A percentile compares a stretch with the other conserved stretches of the same genome.
Conservation (phyloP, 345 rosid species). For the Aquilaria malaccensis region DNA sequence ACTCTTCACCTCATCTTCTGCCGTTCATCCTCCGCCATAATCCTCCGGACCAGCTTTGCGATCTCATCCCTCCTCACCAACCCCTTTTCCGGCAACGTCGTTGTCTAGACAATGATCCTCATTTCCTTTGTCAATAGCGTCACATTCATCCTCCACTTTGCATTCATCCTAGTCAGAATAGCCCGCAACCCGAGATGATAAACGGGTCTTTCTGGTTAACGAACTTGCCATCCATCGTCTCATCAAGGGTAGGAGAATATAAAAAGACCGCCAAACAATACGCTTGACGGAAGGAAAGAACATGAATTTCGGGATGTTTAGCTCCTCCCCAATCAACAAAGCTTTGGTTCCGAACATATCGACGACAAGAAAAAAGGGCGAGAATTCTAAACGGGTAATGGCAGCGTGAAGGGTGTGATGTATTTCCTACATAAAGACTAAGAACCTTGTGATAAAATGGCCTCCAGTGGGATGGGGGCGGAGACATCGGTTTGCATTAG, state of each 20-base stretch:
- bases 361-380: too few species aligned
- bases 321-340: too few species aligned
- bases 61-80: conserved; percentile 38
- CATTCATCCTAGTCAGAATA: conserved; percentile 33
- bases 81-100: conserved; percentile 7
- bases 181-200: conserved; percentile 46
- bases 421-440: conserved; percentile 31
- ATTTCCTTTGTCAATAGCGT: conserved; percentile 41
- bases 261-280: too few species aligned
- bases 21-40: conserved; percentile 42
- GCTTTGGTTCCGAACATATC: too few species aligned
- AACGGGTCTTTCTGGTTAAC: conserved; percentile 26
- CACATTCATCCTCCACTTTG: conserved; percentile 33
- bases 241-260: conserved; percentile 13
- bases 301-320: too few species aligned
- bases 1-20: conserved; percentile 28
- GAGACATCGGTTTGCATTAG: conserved; percentile 33
- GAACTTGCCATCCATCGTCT: conserved; percentile 31
- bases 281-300: too few species aligned
- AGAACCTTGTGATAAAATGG: conserved; percentile 20
- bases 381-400: conserved; percentile 23
- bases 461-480: conserved; percentile 17
- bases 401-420: conserved; percentile 25
- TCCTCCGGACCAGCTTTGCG: conserved; percentile 23
- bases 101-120: conserved; percentile 29